phyloP scores from a whole-genome alignment of 1,139 yeast genomes.

The Nakaseomyces sp. region DNA sequence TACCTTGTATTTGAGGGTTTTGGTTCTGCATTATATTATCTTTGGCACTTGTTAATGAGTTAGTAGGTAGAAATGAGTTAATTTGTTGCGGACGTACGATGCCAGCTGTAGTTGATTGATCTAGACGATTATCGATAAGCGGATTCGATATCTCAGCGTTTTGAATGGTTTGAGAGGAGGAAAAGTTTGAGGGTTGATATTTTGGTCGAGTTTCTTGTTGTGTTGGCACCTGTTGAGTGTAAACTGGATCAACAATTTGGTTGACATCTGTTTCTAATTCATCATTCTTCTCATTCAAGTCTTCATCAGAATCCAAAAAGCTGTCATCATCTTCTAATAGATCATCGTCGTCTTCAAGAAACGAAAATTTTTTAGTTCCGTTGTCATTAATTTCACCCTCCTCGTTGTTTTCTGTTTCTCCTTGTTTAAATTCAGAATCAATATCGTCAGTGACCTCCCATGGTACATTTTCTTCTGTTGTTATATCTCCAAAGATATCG shows the following conservation, averaged over 20 bases:
- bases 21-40: background rate
- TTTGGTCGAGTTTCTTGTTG: background rate
- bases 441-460: background rate
- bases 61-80: slow-evolving; percentile 1
- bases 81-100: slow-evolving; percentile 11
- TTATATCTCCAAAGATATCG: background rate
- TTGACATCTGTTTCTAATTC: background rate
- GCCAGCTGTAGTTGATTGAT: slow-evolving; percentile 3
- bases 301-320: slow-evolving; percentile 24
- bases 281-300: background rate
- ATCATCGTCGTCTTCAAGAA: slow-evolving; percentile 27
- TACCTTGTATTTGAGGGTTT: slow-evolving; percentile 8
- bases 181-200: background rate
- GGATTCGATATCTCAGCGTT: background rate
- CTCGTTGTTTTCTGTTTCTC: background rate
- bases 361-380: slow-evolving; percentile 20
- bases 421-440: background rate
- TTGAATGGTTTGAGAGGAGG: background rate
- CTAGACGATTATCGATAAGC: background rate
- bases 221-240: background rate
- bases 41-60: background rate
- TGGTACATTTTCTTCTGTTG: slow-evolving; percentile 3
- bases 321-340: slow-evolving; percentile 28
- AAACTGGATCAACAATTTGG: background rate
- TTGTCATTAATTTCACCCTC: background rate